These are phyloP conservation scores for Trichothecium sympodiale DNA, from an alignment of 2,329 filamentous ascomycete genomes.

Conservation along the genomic window DNA sequence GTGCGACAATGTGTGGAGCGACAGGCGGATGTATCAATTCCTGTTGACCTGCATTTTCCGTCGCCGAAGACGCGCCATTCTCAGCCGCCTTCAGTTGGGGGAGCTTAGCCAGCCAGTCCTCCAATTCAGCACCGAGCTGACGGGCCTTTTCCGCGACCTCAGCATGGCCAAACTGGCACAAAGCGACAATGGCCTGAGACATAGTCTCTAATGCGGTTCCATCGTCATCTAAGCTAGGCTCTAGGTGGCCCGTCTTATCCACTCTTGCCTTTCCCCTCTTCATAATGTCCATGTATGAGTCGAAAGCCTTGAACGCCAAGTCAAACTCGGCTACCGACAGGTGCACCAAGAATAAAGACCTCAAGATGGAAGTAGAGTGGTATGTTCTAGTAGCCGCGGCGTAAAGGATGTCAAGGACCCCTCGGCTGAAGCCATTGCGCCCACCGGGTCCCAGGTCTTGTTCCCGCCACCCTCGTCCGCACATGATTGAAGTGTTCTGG, in stretches of 20 bases:
- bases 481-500: slow-evolving; percentile 74
- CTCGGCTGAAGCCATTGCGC: slow-evolving; percentile 61
- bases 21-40: slow-evolving; percentile 30
- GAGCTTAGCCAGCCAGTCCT: slow-evolving; percentile 61
- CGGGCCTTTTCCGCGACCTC: slow-evolving; percentile 71
- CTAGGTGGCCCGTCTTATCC: slow-evolving; percentile 62
- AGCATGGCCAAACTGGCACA: slow-evolving; percentile 71
- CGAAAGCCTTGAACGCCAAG: slow-evolving; percentile 78
- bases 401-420: slow-evolving; percentile 80
- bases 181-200: slow-evolving; percentile 64
- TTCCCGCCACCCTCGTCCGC: slow-evolving; percentile 70
- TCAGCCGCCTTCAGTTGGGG: slow-evolving; percentile 19
- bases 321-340: slow-evolving; percentile 84
- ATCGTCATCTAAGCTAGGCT: slow-evolving; percentile 68
- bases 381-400: slow-evolving; percentile 87
- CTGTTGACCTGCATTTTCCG: neutral
- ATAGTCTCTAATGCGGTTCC: slow-evolving; percentile 66
- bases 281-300: slow-evolving; percentile 84
- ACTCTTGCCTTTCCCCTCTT: slow-evolving; percentile 75
- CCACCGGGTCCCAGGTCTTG: slow-evolving; percentile 73
- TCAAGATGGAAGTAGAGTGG: slow-evolving; percentile 81
- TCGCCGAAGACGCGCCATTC: slow-evolving; percentile 9
- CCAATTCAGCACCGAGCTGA: slow-evolving; percentile 57
- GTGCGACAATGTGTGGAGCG: slow-evolving; percentile 49
- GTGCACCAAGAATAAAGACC: slow-evolving; percentile 81